Evolutionary conservation across 441 rosid genomes (phyloP), one percentile per base, ranked within the genome.

Genomic region (Jatropha podagrica): DNA sequence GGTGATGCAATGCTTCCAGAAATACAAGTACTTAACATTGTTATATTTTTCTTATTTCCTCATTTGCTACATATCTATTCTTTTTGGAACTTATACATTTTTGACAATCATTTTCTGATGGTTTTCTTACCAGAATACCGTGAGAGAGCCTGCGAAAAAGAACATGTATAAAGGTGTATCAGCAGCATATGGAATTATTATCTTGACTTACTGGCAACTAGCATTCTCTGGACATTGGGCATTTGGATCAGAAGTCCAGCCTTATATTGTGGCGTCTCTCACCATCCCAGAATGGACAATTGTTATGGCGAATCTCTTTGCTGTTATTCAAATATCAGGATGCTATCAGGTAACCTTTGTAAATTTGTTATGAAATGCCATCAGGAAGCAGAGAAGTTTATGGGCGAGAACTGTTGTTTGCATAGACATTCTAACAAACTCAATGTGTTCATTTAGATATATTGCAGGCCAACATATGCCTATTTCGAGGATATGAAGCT

Each of bases 1-100:
- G 91, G 89, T 66, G 89, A 86, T 76, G 89, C 85, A 51, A 83
- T 88, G 89, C 91, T 86, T 76, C 91, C 88, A 12, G 89, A 86
- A 80, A 86, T 86, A 78, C 89, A 88, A 85, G 91, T 88, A 51
- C 32, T 32, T 32, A 1, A 32, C 32, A 32, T 32, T 32, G 32
- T 32, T 32, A 32, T 32, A 32, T 32, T 32, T 13, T 52, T 68
- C 15, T 48, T 48, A 4, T 49, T 32, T 38, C 3, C 5, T 37
- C 4, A 0, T 15, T 11, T 51, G 3, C 4, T 15, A 49, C 11
- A 15, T 38, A 51, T 68, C 60, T 51, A 49, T 68, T 54, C 38
- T 23, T 59, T 59, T 72, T n/a, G 5, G 18, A n/a, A 15, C 18
- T 65, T 13, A 13, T 3, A 59, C 32, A 3, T 18, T 32, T 74